Evolutionary conservation across 495 filamentous ascomycete species (phyloP).

Genomic region (Tuber brumale): DNA sequence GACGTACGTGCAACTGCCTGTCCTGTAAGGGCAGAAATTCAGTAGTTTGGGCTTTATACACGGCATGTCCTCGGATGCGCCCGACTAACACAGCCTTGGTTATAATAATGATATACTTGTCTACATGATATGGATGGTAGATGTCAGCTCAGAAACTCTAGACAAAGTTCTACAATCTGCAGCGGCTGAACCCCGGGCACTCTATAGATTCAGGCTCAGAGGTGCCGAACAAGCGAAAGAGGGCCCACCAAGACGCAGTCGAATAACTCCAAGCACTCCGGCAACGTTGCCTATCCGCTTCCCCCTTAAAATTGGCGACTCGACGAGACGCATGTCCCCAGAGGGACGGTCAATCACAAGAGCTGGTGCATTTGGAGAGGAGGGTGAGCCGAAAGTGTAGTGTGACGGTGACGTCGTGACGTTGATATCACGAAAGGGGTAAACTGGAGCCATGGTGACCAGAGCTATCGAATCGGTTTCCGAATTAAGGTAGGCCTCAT

Average conservation of each 20-base stretch:
- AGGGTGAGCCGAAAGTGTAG: constrained; percentile 95
- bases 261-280: constrained; percentile 87
- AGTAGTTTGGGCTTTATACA: constrained; percentile 84
- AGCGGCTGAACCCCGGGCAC: constrained; percentile 18
- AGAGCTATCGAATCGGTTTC: background rate
- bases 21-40: constrained; percentile 93
- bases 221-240: constrained; percentile 17
- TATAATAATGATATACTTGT: constrained; percentile 96
- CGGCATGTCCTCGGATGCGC: constrained; percentile 82
- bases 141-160: constrained; percentile 6
- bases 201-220: constrained; percentile 14
- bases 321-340: constrained; percentile 78
- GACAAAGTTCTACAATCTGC: background rate
- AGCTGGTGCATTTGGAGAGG: constrained; percentile 78
- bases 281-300: constrained; percentile 79
- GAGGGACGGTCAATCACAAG: constrained; percentile 87
- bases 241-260: constrained; percentile 70
- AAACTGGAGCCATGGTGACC: constrained; percentile 52
- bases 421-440: constrained; percentile 95
- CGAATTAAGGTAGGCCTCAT: background rate
- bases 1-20: constrained; percentile 61
- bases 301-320: constrained; percentile 65
- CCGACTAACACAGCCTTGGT: constrained; percentile 91
- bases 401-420: constrained; percentile 82
- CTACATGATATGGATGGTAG: constrained; percentile 38